Base-by-base conservation (phyloP, 2,329 filamentous ascomycete species). In the Fusarium nurragi region DNA sequence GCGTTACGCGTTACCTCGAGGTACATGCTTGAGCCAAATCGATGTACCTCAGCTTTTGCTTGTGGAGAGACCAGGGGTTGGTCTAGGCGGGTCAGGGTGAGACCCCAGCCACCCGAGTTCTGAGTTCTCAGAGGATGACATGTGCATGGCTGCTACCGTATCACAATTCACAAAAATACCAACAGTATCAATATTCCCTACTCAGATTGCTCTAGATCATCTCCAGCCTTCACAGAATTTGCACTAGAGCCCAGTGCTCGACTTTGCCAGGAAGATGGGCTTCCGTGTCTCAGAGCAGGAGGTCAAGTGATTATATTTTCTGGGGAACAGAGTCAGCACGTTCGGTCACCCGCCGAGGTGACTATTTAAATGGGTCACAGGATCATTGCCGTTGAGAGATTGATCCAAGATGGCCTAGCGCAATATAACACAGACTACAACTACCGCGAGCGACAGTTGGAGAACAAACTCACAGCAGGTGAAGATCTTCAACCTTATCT, bases 231-330 rank as follows among this genome's bases (percentile, higher is more conserved):
- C n/a, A 21, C 12, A 10, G 21, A 7, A 46, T n/a, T 18, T 30
- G 60, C 50, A 21, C 32, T 45, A 34, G 32, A 56, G 22, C 32
- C 16, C 12, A 22, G 28, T 39, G 18, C 18, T 28, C 16, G 37
- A 19, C 7, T 22, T 44, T 16, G 12, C 25, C n/a, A 25, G 25
- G 39, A 25, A 28, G 49, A 18, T n/a, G 21, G 19, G n/a, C 26
- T 50, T 36, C 23, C 16, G 25, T 48, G 45, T 46, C 38, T 65
- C 47, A 34, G 51, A 32, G 22, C 34, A 26, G 12, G 46, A 22
- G 45, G 44, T 64, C 63, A 65, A 66, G 28, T 66, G 62, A 66
- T 26, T 14, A 9, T 11, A 13, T 23, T 40, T 44, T 45, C 34
- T 32, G n/a, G 36, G 32, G 37, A 50, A n/a, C 19, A 37, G n/a